Conservation (phyloP, 768 basidiomycete species). For the Xerocomus brunneocitrinus region DNA sequence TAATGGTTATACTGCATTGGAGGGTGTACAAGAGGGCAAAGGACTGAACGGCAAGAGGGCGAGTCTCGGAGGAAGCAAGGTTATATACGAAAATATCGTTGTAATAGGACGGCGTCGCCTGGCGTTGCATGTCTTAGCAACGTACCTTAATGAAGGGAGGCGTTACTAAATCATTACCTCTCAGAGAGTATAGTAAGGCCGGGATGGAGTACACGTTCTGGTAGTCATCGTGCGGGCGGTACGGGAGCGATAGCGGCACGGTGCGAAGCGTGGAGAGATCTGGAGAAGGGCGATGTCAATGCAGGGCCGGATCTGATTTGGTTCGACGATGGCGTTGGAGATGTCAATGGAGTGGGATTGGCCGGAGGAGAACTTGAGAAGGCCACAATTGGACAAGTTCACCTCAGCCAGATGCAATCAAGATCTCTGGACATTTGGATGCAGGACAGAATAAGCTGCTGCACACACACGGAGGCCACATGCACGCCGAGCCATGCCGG, state of each 20-base stretch:
- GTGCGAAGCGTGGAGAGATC: conserved; percentile 22
- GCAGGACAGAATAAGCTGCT: conserved; percentile 7
- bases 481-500: conserved; percentile 21
- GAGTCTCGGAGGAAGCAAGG: conserved; percentile 11
- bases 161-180: conserved; percentile 38
- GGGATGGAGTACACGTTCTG: conserved; percentile 33
- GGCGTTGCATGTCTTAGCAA: conserved; percentile 33
- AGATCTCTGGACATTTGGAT: conserved; percentile 23
- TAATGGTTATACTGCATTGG: conserved; percentile 31
- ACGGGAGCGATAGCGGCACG: conserved; percentile 29
- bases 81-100: conserved; percentile 33
- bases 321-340: conserved; percentile 32
- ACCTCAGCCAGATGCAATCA: conserved; percentile 20
- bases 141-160: conserved; percentile 35
- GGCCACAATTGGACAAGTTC: conserved; percentile 21
- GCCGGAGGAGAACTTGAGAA: conserved; percentile 26
- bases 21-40: not conserved
- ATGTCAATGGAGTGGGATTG: conserved; percentile 30
- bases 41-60: conserved; percentile 9
- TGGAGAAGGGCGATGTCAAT: conserved; percentile 21
- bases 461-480: conserved; percentile 11
- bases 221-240: conserved; percentile 29
- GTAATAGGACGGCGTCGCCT: conserved; percentile 34
- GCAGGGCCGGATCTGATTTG: conserved; percentile 20
- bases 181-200: conserved; percentile 30